Evolutionary conservation across 345 rosid genomes (phyloP).

Genomic region (Hevea brasiliensis): DNA sequence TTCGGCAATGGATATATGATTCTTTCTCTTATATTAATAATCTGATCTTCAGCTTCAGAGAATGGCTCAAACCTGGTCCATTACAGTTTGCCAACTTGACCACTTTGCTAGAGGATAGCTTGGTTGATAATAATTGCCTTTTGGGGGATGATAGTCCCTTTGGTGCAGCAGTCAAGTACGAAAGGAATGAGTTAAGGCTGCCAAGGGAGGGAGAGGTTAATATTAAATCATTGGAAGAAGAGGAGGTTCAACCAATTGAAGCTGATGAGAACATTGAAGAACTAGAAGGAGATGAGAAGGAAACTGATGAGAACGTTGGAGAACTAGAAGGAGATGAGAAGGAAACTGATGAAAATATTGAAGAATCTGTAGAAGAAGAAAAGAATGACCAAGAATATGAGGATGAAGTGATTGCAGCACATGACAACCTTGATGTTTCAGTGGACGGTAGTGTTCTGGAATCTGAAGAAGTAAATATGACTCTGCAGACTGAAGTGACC

Average conservation of each 20-base stretch:
- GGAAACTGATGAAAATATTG: slow-evolving; percentile 5
- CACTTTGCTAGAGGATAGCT: slow-evolving; percentile 32
- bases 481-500: slow-evolving; percentile 4
- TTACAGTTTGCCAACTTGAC: slow-evolving; percentile 59
- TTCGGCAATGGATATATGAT: slow-evolving; percentile 37
- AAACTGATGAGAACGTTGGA: not conserved
- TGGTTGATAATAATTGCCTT: slow-evolving; percentile 24
- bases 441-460: slow-evolving; percentile 18
- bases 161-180: not conserved
- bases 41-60: slow-evolving; percentile 34
- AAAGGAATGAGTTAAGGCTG: slow-evolving; percentile 20
- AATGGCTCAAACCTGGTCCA: slow-evolving; percentile 25
- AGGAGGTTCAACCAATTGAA: slow-evolving; percentile 4
- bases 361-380: not conserved
- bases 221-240: not conserved
- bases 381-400: not conserved
- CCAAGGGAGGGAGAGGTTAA: not conserved
- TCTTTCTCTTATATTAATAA: slow-evolving; percentile 35
- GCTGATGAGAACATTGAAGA: slow-evolving; percentile 8
- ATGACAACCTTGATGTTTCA: slow-evolving; percentile 22
- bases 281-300: not conserved
- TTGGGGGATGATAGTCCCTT: slow-evolving; percentile 18
- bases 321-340: not conserved
- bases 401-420: slow-evolving; percentile 19
- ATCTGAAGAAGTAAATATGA: slow-evolving; percentile 13